Base-by-base conservation (phyloP, 2,329 filamentous ascomycete species). In the Pseudodiploospora longispora region DNA sequence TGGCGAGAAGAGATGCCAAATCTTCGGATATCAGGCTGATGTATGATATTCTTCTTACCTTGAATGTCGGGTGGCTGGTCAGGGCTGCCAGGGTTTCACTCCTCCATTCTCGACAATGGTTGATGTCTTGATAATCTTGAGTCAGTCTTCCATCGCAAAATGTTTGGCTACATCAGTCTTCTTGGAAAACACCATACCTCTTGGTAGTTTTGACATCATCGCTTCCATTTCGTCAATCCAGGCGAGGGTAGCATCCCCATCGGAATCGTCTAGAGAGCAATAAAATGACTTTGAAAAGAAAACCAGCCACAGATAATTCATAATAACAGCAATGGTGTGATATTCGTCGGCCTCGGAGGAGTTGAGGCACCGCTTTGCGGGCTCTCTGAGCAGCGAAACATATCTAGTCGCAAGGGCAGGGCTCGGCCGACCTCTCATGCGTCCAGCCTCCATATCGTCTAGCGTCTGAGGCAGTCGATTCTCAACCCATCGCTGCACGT, bases 221-320 rank as follows among this genome's bases (percentile, higher is more conserved):
- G 35, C 52, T 47, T 63, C 60, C 4, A 64, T 44, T 28, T 60
- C 57, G 9, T 63, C 55, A 40, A 66, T 57, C 60, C 63, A 66
- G 27, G 47, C 44, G 8, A 59, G 30, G 4, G 60, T 63, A 12
- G 57, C 51, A 30, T 63, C 55, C 9, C 55, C 51, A 12, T 57
- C 53, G 1, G 50, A 50, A 35, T 63, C 60, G 42, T 63, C 61
- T 35, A 66, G 47, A 6, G 63, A 62, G 41, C 59, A 60, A 50
- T 66, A 66, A 44, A 66, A 66, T 1, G 61, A 58, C 42, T 59
- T 64, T 27, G 60, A 52, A 42, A 65, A 66, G 29, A 66, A 46
- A 2, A 54, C 59, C 29, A 62, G 47, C 52, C 61, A 61, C 7
- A 66, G 52, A 45, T 64, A 65, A 48, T 65, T 62, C 62, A 65